These are phyloP conservation scores for Boletus patriciae DNA, from an alignment of 768 basidiomycete genomes.

Conservation along the genomic window DNA sequence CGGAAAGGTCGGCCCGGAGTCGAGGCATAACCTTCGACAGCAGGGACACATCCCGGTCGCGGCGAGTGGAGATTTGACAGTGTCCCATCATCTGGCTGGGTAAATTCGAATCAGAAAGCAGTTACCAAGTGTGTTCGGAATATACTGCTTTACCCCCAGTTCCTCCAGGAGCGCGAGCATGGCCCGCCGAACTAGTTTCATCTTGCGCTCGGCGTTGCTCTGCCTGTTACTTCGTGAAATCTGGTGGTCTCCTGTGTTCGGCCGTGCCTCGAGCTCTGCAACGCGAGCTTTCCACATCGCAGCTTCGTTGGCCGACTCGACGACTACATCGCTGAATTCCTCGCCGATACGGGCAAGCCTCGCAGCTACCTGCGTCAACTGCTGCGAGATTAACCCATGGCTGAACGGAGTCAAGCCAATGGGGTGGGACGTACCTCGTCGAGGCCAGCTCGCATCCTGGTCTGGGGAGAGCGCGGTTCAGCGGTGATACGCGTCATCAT, in stretches of 20 bases:
- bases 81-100: slow-evolving; percentile 23
- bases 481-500: background rate
- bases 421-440: slow-evolving; percentile 24
- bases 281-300: slow-evolving; percentile 28
- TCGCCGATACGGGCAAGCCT: slow-evolving; percentile 31
- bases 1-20: slow-evolving; percentile 11
- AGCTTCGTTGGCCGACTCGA: slow-evolving; percentile 26
- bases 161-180: slow-evolving; percentile 45
- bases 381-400: background rate
- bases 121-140: background rate
- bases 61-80: slow-evolving; percentile 15
- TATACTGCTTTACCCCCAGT: slow-evolving; percentile 34
- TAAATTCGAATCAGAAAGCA: slow-evolving; percentile 3
- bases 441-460: slow-evolving; percentile 24
- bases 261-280: slow-evolving; percentile 39
- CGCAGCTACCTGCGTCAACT: slow-evolving; percentile 30
- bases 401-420: background rate
- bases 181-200: slow-evolving; percentile 39
- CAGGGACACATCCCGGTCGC: background rate
- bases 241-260: slow-evolving; percentile 26
- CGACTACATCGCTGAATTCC: slow-evolving; percentile 27
- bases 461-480: slow-evolving; percentile 16
- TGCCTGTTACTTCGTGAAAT: slow-evolving; percentile 34
- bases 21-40: background rate
- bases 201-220: slow-evolving; percentile 33